Evolutionary conservation across 345 rosid genomes (phyloP).

Genomic region (Trapa bicornis): DNA sequence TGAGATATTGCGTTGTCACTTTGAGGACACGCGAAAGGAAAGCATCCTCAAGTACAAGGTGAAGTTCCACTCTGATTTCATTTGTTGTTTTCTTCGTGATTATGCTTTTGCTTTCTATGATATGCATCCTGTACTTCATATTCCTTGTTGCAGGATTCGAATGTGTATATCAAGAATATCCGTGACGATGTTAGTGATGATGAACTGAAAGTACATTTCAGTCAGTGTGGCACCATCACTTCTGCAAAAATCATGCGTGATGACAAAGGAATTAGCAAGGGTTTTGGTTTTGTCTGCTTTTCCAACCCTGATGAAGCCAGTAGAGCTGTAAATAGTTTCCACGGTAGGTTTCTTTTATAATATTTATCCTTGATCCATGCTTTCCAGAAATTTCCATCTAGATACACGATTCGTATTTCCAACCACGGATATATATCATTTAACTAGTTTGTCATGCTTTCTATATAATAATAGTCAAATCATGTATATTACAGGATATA

Average conservation of each 20-base stretch:
- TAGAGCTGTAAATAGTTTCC: slow-evolving; percentile 39
- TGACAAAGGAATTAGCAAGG: slow-evolving; percentile 55
- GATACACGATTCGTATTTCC: background rate
- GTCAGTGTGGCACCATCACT: slow-evolving; percentile 51
- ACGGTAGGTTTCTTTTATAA: slow-evolving; percentile 25
- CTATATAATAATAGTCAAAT: slow-evolving; percentile 3
- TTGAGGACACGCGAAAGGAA: slow-evolving; percentile 48
- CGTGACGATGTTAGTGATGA: slow-evolving; percentile 50
- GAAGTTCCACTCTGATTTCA: background rate
- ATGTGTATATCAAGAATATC: slow-evolving; percentile 61
- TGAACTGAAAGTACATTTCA: slow-evolving; percentile 45
- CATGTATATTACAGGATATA: slow-evolving; percentile 23
- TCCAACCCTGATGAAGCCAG: slow-evolving; percentile 53
- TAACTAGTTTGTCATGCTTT: background rate
- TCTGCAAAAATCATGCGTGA: slow-evolving; percentile 60
- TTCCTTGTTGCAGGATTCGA: slow-evolving; percentile 37
- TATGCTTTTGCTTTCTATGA: background rate
- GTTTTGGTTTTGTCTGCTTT: slow-evolving; percentile 74
- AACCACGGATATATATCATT: background rate
- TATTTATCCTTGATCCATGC: background rate
- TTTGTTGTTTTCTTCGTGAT: background rate
- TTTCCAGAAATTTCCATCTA: background rate
- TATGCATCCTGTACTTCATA: background rate
- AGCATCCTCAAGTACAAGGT: slow-evolving; percentile 41
- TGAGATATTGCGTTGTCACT: slow-evolving; percentile 33